Base-by-base conservation (phyloP, 176 grass and related monocot genomes). In the Melocanna baccifera region DNA sequence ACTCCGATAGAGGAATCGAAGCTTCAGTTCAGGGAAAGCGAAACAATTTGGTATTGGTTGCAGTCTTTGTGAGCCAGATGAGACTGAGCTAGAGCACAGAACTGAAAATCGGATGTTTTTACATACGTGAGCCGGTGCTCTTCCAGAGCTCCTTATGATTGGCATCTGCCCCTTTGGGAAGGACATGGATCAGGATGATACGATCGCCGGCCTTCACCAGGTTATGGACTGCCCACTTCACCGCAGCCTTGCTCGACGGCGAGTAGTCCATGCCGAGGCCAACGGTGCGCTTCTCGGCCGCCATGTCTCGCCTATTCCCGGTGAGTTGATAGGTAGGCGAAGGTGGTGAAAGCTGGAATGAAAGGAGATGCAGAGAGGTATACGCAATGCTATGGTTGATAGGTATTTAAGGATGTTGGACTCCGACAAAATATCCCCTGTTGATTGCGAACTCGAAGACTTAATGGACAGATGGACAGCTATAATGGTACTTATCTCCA, bases 251-350 rank as follows among this genome's bases (percentile, higher is more conserved):
- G 90, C 94, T 94, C 11, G 90, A 89, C 26, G 86, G 73, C 26
- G 94, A 97, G 88, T 94, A 97, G 86, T 97, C 94, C 59, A 94
- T 94, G 51, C 88, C 94, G 2, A 94, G 78, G 64, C 88, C 94
- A 8, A 94, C 70, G 26, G 81, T 91, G 43, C 83, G 83, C 43
- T 83, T 83, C 18, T 51, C 71, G 25, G 39, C 55, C 13, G 88
- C 90, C 85, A 88, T 82, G 73, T 9, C 8, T 18, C 41, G n/a
- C 59, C 62, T 51, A 36, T 50, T 72, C 47, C 62, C 41, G 51
- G 14, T 22, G 13, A 62, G 73, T 36, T 79, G 2, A 81, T 66
- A 42, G 78, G 45, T 78, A 22, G 41, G 77, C 30, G 56, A 79
- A 77, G 85, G 69, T 83, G 68, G 51, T 67, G 73, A 78, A 78